Evolutionary conservation across 2,329 filamentous ascomycete genomes (phyloP).

Genomic region (Monilinia fructigena): DNA sequence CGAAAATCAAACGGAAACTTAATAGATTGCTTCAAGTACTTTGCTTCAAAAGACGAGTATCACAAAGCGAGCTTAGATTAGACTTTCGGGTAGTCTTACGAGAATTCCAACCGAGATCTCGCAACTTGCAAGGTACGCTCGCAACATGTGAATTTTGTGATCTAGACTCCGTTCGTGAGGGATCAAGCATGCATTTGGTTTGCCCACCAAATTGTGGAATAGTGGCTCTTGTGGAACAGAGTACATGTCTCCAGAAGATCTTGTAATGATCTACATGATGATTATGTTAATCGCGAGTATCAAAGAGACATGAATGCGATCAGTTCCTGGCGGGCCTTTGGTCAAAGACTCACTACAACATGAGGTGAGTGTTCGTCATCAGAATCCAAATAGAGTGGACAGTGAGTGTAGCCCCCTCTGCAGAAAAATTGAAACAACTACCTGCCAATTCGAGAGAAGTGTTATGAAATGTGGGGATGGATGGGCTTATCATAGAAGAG

Average conservation of each 20-base stretch:
- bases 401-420: not conserved
- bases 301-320: conserved; percentile 3
- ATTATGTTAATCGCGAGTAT: not conserved
- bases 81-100: not conserved
- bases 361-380: not conserved
- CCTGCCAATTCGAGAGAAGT: conserved; percentile 15
- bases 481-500: conserved; percentile 4
- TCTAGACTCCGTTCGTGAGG: not conserved
- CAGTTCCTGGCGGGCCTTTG: not conserved
- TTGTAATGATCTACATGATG: conserved; percentile 14
- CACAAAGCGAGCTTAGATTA: too few species aligned
- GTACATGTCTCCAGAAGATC: not conserved
- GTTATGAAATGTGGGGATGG: not conserved
- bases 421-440: not conserved
- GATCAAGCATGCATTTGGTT: conserved; percentile 9
- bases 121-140: conserved; percentile 1
- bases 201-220: conserved; percentile 10
- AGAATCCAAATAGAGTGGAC: not conserved
- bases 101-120: conserved; percentile 9
- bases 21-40: not conserved
- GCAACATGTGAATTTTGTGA: conserved; percentile 9
- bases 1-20: not conserved
- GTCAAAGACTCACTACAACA: not conserved
- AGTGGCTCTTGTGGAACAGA: conserved; percentile 9
- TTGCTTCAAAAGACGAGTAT: not conserved